phyloP scores from a whole-genome alignment of 805 yeast genomes.

The Candida bentonensis region DNA sequence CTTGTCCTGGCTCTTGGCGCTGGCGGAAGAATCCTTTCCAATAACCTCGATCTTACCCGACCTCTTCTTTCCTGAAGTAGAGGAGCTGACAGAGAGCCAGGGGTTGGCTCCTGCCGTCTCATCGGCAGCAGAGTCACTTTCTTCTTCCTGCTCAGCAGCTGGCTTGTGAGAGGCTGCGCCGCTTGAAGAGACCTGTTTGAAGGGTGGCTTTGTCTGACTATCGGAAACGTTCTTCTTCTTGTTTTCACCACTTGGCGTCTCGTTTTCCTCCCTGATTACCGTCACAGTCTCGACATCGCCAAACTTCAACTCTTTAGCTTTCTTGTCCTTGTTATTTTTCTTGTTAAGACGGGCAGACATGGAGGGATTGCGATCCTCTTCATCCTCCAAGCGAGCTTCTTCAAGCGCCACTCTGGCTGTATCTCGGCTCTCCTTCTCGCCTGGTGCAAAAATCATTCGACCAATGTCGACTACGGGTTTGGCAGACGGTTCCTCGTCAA shows the following conservation, averaged over 20 bases:
- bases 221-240: neutral
- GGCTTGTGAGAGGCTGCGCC: conserved; percentile 1
- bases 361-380: conserved; percentile 7
- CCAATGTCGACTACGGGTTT: conserved; percentile 37
- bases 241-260: neutral
- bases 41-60: conserved; percentile 34
- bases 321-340: conserved; percentile 4
- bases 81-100: conserved; percentile 21
- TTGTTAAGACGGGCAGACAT: conserved; percentile 4
- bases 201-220: no score
- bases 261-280: no score
- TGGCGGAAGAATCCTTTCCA: conserved; percentile 35
- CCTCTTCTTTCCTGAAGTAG: conserved; percentile 34
- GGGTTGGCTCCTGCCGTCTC: conserved; percentile 18
- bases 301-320: neutral
- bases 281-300: neutral
- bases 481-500: conserved; percentile 17
- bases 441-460: conserved; percentile 67
- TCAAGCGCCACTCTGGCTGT: conserved; percentile 12
- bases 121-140: conserved; percentile 4
- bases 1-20: conserved; percentile 26
- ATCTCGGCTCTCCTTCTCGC: conserved; percentile 27
- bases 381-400: conserved; percentile 16
- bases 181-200: conserved; percentile 3
- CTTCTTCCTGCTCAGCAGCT: conserved; percentile 4